Conservation (phyloP, 2,329 filamentous ascomycete species). For the Xylaria sp. region DNA sequence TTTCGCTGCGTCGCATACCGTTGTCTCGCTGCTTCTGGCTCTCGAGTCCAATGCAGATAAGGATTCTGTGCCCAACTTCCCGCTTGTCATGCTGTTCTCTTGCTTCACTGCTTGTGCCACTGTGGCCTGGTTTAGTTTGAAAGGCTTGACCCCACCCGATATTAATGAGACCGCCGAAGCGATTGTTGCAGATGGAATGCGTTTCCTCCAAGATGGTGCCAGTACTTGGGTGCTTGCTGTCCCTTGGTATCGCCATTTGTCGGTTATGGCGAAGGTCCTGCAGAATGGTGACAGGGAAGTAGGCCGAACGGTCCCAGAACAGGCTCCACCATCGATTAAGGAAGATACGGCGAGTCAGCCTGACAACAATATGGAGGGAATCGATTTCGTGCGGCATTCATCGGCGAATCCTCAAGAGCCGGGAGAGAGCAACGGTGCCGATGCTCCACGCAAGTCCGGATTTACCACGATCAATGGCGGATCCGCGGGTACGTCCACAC, state of each 20-base stretch:
- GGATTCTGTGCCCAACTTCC: constrained; percentile 68
- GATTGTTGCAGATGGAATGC: constrained; percentile 68
- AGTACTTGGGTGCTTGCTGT: constrained; percentile 69
- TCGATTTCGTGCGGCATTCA: constrained; percentile 65
- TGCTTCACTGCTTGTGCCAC: constrained; percentile 70
- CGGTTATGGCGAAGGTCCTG: constrained; percentile 70
- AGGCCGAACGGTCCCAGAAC: constrained; percentile 46
- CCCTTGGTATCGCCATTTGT: constrained; percentile 69
- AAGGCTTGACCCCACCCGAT: constrained; percentile 66
- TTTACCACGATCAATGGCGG: constrained; percentile 69
- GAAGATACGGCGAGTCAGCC: constrained; percentile 66
- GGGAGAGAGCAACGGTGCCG: constrained; percentile 59
- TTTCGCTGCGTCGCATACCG: constrained; percentile 68
- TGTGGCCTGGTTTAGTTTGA: constrained; percentile 70
- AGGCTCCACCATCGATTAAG: constrained; percentile 58
- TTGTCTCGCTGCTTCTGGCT: constrained; percentile 64
- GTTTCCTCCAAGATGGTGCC: constrained; percentile 67
- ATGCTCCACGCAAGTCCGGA: constrained; percentile 65
- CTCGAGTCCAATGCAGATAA: constrained; percentile 68
- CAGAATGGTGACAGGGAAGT: constrained; percentile 60
- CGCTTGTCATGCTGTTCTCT: constrained; percentile 71
- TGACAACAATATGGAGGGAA: constrained; percentile 64
- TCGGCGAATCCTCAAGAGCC: constrained; percentile 50
- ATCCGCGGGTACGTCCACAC: constrained; percentile 60
- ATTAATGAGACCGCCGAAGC: constrained; percentile 66